Percentiles rank a stretch among this genome's conserved stretches.
These are phyloP conservation scores for Xylaria sp. DNA, from an alignment of 495 filamentous ascomycete genomes.

Conservation along the genomic window DNA sequence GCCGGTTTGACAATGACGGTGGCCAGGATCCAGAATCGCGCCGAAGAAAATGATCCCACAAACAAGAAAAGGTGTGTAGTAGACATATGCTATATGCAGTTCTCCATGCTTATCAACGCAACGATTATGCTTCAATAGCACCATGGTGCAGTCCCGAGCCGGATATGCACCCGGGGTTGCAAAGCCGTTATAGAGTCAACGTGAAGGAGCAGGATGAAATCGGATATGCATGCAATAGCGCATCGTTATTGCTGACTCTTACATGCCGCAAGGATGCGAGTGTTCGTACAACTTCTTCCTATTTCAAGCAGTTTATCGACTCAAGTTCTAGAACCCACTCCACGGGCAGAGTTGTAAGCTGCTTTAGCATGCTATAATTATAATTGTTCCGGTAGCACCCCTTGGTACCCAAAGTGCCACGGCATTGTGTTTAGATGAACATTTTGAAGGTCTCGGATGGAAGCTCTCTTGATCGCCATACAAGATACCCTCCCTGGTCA, in stretches of 20 bases:
- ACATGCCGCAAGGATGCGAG: not conserved
- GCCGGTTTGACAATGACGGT: conserved; percentile 17
- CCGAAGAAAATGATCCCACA: conserved; percentile 7
- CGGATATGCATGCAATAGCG: not conserved
- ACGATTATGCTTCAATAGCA: not conserved
- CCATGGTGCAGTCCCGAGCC: conserved; percentile 2
- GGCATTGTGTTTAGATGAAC: conserved; percentile 21
- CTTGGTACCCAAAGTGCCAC: conserved; percentile 43
- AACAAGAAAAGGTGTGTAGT: not conserved
- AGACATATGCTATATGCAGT: conserved; percentile 25
- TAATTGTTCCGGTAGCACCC: conserved; percentile 22
- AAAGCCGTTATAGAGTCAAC: not conserved
- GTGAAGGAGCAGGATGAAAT: not conserved
- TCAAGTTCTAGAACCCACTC: conserved; percentile 14
- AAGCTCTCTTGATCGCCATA: conserved; percentile 17
- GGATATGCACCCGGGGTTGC: not conserved
- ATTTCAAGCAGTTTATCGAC: not conserved
- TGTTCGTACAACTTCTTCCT: not conserved
- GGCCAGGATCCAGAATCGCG: conserved; percentile 14
- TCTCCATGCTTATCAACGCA: conserved; percentile 17
- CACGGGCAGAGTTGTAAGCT: not conserved
- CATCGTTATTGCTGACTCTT: not conserved
- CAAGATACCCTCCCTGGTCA: conserved; percentile 19
- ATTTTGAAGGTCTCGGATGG: conserved; percentile 30
- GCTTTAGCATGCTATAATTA: not conserved